Evolutionary conservation across 768 basidiomycete genomes (phyloP).

Genomic region (Cystofilobasidium bisporidii): DNA sequence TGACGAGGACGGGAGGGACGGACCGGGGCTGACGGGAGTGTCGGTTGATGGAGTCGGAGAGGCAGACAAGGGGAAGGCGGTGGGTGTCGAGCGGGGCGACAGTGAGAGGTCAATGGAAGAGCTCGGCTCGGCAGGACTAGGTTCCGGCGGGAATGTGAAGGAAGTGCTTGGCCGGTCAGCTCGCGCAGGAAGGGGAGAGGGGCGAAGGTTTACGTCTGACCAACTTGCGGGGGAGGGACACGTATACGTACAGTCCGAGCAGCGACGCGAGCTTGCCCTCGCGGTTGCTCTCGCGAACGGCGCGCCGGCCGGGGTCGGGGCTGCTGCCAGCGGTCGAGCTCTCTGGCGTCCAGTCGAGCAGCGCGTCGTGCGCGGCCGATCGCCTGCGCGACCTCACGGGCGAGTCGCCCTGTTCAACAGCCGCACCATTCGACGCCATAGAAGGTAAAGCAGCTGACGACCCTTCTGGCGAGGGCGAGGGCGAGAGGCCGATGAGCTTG

Average conservation of each 20-base stretch:
- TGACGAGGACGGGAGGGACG: neutral
- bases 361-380: neutral
- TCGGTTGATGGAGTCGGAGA: neutral
- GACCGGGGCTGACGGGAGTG: neutral
- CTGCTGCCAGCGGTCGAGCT: neutral
- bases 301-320: neutral
- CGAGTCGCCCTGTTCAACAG: too few species aligned
- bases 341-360: slow-evolving; percentile 2
- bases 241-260: neutral
- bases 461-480: neutral
- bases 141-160: too few species aligned
- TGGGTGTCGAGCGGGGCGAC: too few species aligned
- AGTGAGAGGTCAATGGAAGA: too few species aligned
- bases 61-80: too few species aligned
- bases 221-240: neutral
- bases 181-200: too few species aligned
- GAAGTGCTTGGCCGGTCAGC: too few species aligned
- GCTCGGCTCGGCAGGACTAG: too few species aligned
- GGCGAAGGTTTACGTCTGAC: too few species aligned
- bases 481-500: neutral
- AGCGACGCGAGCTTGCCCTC: neutral
- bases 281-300: neutral
- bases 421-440: too few species aligned
- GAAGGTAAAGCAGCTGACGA: too few species aligned
- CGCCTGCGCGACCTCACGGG: neutral